Conservation (phyloP, 192 early-diverging fungal genomes). For the Coemansia erecta region DNA sequence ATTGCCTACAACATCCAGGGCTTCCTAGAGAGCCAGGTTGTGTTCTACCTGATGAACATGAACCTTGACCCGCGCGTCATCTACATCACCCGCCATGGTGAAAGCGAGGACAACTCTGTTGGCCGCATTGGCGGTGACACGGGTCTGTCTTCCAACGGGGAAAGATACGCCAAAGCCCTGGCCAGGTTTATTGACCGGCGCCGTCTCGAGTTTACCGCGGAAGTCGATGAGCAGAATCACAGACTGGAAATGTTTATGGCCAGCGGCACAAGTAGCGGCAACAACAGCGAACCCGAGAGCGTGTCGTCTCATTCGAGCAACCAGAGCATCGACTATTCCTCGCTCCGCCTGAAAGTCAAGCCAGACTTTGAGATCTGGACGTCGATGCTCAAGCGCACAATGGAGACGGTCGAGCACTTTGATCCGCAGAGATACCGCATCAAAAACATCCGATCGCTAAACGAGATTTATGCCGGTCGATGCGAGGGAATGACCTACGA, state of each 20-base stretch:
- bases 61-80: conserved; percentile 81
- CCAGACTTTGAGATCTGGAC: conserved; percentile 70
- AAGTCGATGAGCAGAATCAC: conserved; percentile 49
- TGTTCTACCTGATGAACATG: conserved; percentile 99
- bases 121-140: conserved; percentile 89
- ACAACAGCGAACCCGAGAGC: conserved; percentile 39
- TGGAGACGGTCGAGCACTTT: conserved; percentile 82
- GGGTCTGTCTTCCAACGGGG: conserved; percentile 70
- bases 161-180: conserved; percentile 71
- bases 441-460: conserved; percentile 76
- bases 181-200: conserved; percentile 70
- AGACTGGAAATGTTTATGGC: conserved; percentile 31
- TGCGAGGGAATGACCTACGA: conserved; percentile 75
- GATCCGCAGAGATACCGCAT: conserved; percentile 76
- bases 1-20: conserved; percentile 94
- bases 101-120: conserved; percentile 79
- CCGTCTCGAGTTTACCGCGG: conserved; percentile 45
- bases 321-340: conserved; percentile 11
- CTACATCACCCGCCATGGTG: conserved; percentile 92
- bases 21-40: conserved; percentile 87
- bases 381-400: conserved; percentile 78
- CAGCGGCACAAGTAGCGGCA: conserved; percentile 22
- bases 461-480: conserved; percentile 91
- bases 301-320: conserved; percentile 9
- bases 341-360: conserved; percentile 13